Base-by-base conservation (phyloP, 306 rosid genomes). In the Urtica urens region DNA sequence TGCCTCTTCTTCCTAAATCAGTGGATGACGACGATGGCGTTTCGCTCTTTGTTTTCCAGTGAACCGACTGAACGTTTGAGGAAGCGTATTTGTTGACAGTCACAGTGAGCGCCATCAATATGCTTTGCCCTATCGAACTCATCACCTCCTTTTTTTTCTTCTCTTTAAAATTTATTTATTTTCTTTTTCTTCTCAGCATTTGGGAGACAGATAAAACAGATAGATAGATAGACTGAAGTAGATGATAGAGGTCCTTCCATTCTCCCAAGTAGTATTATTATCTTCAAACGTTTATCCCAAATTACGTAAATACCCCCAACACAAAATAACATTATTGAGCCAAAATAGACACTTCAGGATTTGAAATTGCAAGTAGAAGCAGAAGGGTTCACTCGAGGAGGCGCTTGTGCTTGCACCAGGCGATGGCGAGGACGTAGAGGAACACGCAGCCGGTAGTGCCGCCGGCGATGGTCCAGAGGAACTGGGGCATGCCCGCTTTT, bases 71-170 rank as follows among this genome's bases (percentile, higher is more conserved):
- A 37, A 81, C 58, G 58, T 84, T 88, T 1, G 90, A 84, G 10
- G 82, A 88, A 53, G 79, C 86, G 58, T 60, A 70, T 62, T 72
- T 83, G 86, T 88, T 88, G 22, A 83, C 74, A 2, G 94, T 74
- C 13, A 72, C 78, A 28, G 95, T 79, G 20, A 84, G 63, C 16
- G 95, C 93, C 95, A 90, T 90, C 72, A 81, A 43, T 31, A 77
- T 72, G 74, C 64, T 81, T 51, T 88, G 93, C 23, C 93, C 77
- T 12, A 72, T 58, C 16, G 86, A 81, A 58, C 93, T 77, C 95
- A 84, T 88, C 5, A n/a, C 35, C 27, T 28, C 33, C 4, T n/a
- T n/a, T n/a, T n/a, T n/a, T n/a, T n/a, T n/a, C n/a, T n/a, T n/a
- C n/a, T n/a, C n/a, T n/a, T n/a, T n/a, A n/a, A n/a, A n/a, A n/a